phyloP scores from a whole-genome alignment of 2,329 filamentous ascomycete genomes.

The Penicillium sumatraense region DNA sequence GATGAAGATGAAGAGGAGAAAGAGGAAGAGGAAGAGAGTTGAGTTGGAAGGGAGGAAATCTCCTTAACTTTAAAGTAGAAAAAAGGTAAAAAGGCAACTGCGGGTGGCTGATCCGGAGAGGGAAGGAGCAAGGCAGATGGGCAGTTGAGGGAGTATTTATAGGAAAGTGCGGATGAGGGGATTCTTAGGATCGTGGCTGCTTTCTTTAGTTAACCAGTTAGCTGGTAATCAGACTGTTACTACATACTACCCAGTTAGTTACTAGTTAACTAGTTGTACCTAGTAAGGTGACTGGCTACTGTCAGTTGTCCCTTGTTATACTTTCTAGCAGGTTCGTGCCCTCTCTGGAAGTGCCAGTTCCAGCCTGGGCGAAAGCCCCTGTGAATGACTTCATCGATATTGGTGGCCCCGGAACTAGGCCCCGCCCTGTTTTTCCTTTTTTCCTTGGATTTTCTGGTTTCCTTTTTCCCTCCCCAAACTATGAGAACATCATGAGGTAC shows the following conservation, averaged over 20 bases:
- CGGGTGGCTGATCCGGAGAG: constrained; percentile 3
- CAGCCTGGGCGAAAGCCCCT: not conserved
- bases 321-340: constrained; percentile 1
- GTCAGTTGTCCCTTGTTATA: not conserved
- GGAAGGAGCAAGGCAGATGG: constrained; percentile 5
- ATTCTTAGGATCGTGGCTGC: no score
- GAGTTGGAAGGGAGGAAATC: no score
- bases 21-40: not conserved
- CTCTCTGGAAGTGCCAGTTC: not conserved
- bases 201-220: no score
- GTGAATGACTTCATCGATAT: constrained; percentile 31
- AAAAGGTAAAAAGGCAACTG: not conserved
- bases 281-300: no score
- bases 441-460: no score
- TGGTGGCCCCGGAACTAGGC: constrained; percentile 19
- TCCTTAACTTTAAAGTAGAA: not conserved
- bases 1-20: no score
- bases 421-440: constrained; percentile 33
- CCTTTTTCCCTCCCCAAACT: no score
- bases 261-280: no score
- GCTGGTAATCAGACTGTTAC: no score
- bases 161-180: no score
- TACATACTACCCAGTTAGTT: no score
- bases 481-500: constrained; percentile 17
- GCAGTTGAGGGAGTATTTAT: not conserved